A percentile compares a stretch with the other conserved stretches of the same genome.
These are phyloP conservation scores for Friedmanniomyces endolithicus DNA, from an alignment of 495 filamentous ascomycete species.

Conservation along the genomic window DNA sequence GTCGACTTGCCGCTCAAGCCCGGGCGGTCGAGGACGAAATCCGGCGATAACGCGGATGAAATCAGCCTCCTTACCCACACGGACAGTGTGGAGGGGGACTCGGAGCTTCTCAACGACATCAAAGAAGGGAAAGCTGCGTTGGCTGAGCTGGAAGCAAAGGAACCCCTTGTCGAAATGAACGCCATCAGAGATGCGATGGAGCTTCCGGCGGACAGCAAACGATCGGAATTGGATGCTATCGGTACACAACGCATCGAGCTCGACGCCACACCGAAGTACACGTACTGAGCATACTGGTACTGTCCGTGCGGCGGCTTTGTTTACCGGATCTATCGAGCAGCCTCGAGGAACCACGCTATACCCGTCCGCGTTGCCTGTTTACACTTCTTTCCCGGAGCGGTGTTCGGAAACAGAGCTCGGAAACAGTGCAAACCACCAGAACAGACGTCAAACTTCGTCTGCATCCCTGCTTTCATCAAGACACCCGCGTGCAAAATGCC, in stretches of 20 bases:
- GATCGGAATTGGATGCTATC: neutral
- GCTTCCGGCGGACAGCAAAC: neutral
- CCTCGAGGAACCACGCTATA: slow-evolving; percentile 17
- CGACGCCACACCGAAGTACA: neutral
- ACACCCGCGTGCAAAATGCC: slow-evolving; percentile 4
- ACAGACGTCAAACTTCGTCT: slow-evolving; percentile 31
- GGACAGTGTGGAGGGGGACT: neutral
- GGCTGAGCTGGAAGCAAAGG: slow-evolving; percentile 1
- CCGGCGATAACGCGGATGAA: neutral
- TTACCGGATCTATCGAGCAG: neutral
- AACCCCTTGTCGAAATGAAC: neutral
- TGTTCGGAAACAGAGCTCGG: slow-evolving; percentile 20
- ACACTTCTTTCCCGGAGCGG: slow-evolving; percentile 3
- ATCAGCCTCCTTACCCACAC: neutral
- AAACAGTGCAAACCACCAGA: slow-evolving; percentile 33
- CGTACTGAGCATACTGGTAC: too few species aligned
- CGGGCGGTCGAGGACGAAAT: neutral
- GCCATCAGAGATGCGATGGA: neutral
- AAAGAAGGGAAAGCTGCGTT: neutral
- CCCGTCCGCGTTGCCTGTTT: slow-evolving; percentile 16
- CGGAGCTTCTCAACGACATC: neutral
- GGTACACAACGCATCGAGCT: neutral
- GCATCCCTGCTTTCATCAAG: slow-evolving; percentile 21
- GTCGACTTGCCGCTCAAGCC: slow-evolving; percentile 12
- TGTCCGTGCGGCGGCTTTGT: neutral